These are phyloP conservation scores for Apiotrichum sp. DNA, from an alignment of 1,284 basidiomycete genomes.

Conservation along the genomic window DNA sequence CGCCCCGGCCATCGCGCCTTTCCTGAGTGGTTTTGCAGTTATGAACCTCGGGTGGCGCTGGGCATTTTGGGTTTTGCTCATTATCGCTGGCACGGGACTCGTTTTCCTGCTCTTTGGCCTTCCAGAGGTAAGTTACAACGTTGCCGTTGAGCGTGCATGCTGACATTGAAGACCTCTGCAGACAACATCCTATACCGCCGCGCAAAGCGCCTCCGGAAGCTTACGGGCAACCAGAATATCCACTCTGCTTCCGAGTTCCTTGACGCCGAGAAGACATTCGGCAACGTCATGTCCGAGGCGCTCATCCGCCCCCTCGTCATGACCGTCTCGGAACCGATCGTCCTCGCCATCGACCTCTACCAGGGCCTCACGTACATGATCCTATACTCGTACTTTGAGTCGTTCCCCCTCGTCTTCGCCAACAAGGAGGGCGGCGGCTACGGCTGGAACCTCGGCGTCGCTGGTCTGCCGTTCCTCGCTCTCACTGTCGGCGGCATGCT, in stretches of 20 bases:
- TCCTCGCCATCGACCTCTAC: conserved; percentile 30
- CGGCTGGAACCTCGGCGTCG: conserved; percentile 37
- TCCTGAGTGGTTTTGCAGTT: conserved; percentile 49
- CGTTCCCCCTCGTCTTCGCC: conserved; percentile 14
- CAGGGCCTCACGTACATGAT: conserved; percentile 36
- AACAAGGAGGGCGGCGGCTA: conserved; percentile 18
- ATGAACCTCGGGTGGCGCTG: conserved; percentile 44
- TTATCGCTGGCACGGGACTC: conserved; percentile 36
- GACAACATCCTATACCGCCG: conserved; percentile 59
- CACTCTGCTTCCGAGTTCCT: conserved; percentile 33
- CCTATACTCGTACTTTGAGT: conserved; percentile 39
- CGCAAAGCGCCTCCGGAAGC: conserved; percentile 51
- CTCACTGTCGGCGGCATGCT: conserved; percentile 25
- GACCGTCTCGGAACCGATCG: conserved; percentile 41
- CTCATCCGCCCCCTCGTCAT: conserved; percentile 36
- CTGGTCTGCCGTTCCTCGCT: conserved; percentile 41
- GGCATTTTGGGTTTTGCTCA: conserved; percentile 40
- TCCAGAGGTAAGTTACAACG: conserved; percentile 48
- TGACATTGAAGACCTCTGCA: conserved; percentile 51
- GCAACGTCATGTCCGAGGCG: conserved; percentile 32
- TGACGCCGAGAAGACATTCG: conserved; percentile 22
- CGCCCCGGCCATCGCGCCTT: conserved; percentile 48
- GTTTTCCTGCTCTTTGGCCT: conserved; percentile 56
- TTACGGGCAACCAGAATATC: conserved; percentile 48
- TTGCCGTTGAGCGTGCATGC: neutral